These are phyloP conservation scores for Ilex asprella DNA, from an alignment of 257 asterid species.

Conservation along the genomic window DNA sequence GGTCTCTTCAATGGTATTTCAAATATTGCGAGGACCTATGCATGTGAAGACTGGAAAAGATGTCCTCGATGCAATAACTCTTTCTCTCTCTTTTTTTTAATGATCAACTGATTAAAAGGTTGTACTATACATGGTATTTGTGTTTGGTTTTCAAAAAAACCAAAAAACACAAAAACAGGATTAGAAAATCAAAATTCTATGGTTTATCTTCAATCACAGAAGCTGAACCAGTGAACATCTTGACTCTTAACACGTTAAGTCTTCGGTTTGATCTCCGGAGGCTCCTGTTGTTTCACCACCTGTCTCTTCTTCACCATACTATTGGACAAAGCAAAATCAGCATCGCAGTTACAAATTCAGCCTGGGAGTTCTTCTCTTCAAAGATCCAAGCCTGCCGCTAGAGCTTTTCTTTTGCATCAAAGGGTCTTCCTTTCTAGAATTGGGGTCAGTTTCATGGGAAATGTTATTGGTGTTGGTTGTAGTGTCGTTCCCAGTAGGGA, in stretches of 20 bases:
- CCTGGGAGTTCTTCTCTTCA: conserved; percentile 15
- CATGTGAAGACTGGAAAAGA: too few species aligned
- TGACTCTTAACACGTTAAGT: conserved; percentile 30
- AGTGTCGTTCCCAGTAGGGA: conserved; percentile 22
- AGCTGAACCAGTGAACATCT: conserved; percentile 64
- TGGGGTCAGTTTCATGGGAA: conserved; percentile 1
- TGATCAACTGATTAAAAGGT: too few species aligned
- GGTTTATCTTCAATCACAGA: conserved; percentile 50
- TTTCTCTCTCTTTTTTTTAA: too few species aligned
- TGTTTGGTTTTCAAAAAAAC: neutral
- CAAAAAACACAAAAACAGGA: conserved; percentile 1
- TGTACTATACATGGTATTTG: neutral
- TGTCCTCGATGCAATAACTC: too few species aligned
- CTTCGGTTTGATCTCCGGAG: conserved; percentile 40
- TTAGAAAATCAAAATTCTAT: conserved; percentile 26
- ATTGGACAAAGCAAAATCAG: conserved; percentile 18
- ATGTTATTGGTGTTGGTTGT: conserved; percentile 12
- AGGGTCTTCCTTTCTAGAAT: conserved; percentile 2
- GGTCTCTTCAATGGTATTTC: too few species aligned
- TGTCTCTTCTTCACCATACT: conserved; percentile 16
- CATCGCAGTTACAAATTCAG: neutral
- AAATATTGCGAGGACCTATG: too few species aligned
- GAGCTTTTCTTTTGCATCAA: neutral
- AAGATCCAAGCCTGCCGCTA: conserved; percentile 10
- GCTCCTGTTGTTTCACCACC: conserved; percentile 35